Evolutionary conservation across 2,329 filamentous ascomycete species (phyloP).

Genomic region (Alternaria sp.): DNA sequence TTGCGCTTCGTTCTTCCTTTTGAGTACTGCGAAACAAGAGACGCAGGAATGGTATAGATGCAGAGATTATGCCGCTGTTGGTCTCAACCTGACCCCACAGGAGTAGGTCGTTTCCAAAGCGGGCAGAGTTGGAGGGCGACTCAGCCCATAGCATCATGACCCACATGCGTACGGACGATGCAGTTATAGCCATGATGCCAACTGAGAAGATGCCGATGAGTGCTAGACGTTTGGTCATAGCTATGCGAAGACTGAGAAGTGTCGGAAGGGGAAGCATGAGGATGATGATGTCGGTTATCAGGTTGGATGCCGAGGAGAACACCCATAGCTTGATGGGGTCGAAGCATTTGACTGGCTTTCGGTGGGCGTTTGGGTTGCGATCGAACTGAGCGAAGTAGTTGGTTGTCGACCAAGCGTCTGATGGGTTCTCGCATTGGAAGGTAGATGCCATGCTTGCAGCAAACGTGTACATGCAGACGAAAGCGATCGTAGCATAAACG

Average conservation of each 20-base stretch:
- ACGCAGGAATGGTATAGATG: conserved; percentile 54
- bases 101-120: conserved; percentile 44
- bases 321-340: conserved; percentile 42
- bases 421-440: conserved; percentile 43
- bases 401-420: conserved; percentile 35
- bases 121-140: conserved; percentile 45
- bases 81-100: conserved; percentile 58
- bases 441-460: conserved; percentile 33
- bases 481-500: conserved; percentile 37
- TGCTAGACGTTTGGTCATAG: conserved; percentile 57
- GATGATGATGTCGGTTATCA: conserved; percentile 53
- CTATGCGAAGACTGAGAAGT: conserved; percentile 56
- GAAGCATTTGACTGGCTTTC: conserved; percentile 34
- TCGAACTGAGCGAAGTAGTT: conserved; percentile 43
- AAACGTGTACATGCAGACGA: conserved; percentile 42
- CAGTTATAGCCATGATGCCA: conserved; percentile 45
- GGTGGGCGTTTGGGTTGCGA: conserved; percentile 22
- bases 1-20: conserved; percentile 15
- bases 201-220: conserved; percentile 51
- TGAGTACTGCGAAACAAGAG: conserved; percentile 46
- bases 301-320: conserved; percentile 50
- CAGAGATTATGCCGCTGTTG: conserved; percentile 55
- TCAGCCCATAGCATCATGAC: conserved; percentile 46
- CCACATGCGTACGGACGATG: conserved; percentile 46
- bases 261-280: conserved; percentile 55